A percentile compares a stretch with the other conserved stretches of the same genome.
These are phyloP conservation scores for Trifolium dubium DNA, from an alignment of 306 rosid species.

Conservation along the genomic window DNA sequence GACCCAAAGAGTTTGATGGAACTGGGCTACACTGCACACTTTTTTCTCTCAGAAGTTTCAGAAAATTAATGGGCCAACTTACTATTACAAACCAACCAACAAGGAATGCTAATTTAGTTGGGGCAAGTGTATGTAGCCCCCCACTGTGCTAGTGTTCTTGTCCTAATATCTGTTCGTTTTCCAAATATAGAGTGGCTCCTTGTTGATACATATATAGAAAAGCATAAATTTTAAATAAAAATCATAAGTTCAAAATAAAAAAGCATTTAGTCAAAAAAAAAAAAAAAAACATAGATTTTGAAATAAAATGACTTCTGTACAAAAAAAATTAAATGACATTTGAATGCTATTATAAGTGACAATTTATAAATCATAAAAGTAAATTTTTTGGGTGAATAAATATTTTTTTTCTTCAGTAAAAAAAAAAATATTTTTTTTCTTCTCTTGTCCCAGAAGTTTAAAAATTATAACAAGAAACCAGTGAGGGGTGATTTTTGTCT, in stretches of 20 bases:
- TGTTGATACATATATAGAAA: constrained; percentile 15
- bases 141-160: constrained; percentile 10
- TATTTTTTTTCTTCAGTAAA: not conserved
- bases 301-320: not conserved
- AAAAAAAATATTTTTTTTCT: not conserved
- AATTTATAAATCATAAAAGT: too few relatives aligned
- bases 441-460: not conserved
- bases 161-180: constrained; percentile 24
- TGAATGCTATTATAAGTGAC: not conserved
- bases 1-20: constrained; percentile 43
- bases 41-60: constrained; percentile 5
- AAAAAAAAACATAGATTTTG: not conserved
- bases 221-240: constrained; percentile 2
- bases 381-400: too few relatives aligned
- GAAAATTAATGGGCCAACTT: constrained; percentile 34
- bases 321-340: not conserved
- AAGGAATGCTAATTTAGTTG: constrained; percentile 41
- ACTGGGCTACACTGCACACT: constrained; percentile 32
- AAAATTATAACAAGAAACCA: constrained; percentile 2
- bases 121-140: constrained; percentile 36
- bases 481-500: not conserved
- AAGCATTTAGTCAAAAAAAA: too few relatives aligned
- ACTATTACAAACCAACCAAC: constrained; percentile 38
- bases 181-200: constrained; percentile 14
- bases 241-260: not conserved